phyloP scores from a whole-genome alignment of 2,329 filamentous ascomycete genomes.

The Aspergillus spinulosporus region DNA sequence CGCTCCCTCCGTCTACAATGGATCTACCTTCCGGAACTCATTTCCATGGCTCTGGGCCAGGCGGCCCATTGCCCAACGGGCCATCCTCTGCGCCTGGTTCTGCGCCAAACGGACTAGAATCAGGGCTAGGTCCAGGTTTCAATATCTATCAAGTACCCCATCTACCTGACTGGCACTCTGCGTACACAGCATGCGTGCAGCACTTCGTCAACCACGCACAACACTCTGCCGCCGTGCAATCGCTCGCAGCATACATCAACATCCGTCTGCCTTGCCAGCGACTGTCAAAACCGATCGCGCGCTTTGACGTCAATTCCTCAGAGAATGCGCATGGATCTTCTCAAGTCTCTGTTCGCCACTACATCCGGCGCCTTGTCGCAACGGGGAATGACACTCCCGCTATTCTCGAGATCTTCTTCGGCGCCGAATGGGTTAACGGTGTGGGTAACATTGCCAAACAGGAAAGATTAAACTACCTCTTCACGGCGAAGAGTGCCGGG shows the following conservation, averaged over 20 bases:
- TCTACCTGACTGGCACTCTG: constrained; percentile 87
- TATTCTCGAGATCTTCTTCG: constrained; percentile 88
- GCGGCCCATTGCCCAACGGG: background rate
- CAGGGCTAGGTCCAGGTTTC: background rate
- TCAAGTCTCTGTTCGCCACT: constrained; percentile 72
- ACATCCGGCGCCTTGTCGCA: constrained; percentile 87
- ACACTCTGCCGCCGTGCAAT: constrained; percentile 74
- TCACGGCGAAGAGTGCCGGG: constrained; percentile 85
- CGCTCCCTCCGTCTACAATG: constrained; percentile 11
- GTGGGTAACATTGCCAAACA: constrained; percentile 80
- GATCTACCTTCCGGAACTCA: constrained; percentile 5
- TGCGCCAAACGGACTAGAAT: constrained; percentile 12
- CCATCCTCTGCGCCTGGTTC: background rate
- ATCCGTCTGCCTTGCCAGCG: constrained; percentile 86
- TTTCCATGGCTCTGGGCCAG: background rate
- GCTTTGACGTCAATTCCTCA: constrained; percentile 34
- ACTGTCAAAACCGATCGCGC: constrained; percentile 42
- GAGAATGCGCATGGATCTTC: constrained; percentile 31
- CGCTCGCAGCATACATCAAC: constrained; percentile 85
- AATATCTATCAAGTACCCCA: constrained; percentile 48
- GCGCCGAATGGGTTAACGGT: constrained; percentile 78
- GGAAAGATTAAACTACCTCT: constrained; percentile 90
- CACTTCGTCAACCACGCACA: constrained; percentile 91
- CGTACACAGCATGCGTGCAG: constrained; percentile 79
- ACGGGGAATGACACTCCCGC: constrained; percentile 85